Conservation (phyloP, 108 stramenopile genomes). For the Fragilaria radians region DNA sequence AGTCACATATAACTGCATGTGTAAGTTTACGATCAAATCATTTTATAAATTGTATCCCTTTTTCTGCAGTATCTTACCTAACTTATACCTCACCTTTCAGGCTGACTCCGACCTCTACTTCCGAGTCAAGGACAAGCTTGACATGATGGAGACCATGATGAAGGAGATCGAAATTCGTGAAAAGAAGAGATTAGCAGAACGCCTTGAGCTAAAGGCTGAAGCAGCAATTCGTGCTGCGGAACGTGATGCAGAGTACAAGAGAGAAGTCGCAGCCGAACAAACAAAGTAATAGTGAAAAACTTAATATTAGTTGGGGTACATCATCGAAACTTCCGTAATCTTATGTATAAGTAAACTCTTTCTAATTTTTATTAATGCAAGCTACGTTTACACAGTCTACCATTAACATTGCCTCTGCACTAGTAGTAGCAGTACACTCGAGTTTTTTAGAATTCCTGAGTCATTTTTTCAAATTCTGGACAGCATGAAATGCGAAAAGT, state of each 20-base stretch:
- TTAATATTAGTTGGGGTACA: too few species aligned
- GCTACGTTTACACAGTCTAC: too few species aligned
- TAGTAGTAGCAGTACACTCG: too few species aligned
- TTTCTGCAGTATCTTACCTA: conserved; percentile 2
- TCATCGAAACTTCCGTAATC: too few species aligned
- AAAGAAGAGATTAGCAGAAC: conserved; percentile 95
- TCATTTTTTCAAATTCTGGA: too few species aligned
- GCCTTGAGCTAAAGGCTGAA: conserved; percentile 92
- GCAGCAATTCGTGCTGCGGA: conserved; percentile 73
- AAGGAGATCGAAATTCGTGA: conserved; percentile 97
- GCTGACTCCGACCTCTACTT: conserved; percentile 80
- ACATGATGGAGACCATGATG: conserved; percentile 97
- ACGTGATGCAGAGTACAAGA: conserved; percentile 57
- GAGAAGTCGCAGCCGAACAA: conserved; percentile 57
- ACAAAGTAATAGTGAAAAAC: too few species aligned
- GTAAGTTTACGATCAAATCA: conserved; percentile 44
- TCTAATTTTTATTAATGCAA: too few species aligned
- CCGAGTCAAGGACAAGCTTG: conserved; percentile 79
- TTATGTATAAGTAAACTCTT: too few species aligned
- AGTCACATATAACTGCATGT: conserved; percentile 77
- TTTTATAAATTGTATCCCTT: conserved; percentile 1
- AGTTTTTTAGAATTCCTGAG: too few species aligned
- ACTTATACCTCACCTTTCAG: conserved; percentile 27
- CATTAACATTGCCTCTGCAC: too few species aligned
- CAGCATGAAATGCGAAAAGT: too few species aligned